Base-by-base conservation (phyloP, 1,139 yeast genomes). In the Citeromyces hawaiiensis region DNA sequence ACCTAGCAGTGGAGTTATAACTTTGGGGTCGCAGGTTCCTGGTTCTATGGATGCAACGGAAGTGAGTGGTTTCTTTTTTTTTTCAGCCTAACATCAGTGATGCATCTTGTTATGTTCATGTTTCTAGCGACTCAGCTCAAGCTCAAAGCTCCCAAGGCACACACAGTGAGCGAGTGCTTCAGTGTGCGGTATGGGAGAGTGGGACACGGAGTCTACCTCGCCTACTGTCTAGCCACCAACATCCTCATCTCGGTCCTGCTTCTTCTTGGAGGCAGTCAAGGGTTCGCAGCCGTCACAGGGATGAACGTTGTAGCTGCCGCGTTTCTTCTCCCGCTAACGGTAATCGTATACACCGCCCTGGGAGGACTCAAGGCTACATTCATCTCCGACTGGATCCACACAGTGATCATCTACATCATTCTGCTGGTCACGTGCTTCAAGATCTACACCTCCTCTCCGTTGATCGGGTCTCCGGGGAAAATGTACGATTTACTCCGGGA, bases 141-240 rank as follows among this genome's bases (percentile, higher is more conserved):
- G 53, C 67, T 67, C 52, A 61, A 67, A 43, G 76, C 78, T 15
- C 79, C 79, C 1, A 66, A 66, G 37, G 76, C 77, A 18, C 79
- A 73, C 50, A 72, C 78, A 1, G 66, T 70, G 47, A 65, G 71
- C 47, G 80, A 73, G 51, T 68, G 72, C 40, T 61, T 72, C 44
- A 64, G 58, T 46, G 65, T 68, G 3, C 55, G 82, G 41, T 74
- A 70, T 48, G 79, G 80, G 34, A 59, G 55, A 30, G 59, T 59
- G 4, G 55, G 59, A 1, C 66, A 61, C 45, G 50, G 52, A 44
- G 55, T 60, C 4, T 55, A 49, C 36, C 37, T 59, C 39, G 60
- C 56, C 43, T 63, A 59, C 45, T 58, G 56, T 37, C 47, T 55
- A 35, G 63, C 56, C 4, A 57, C 63, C 4, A 59, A 60, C 42